These are phyloP conservation scores for Macrolepiota dolichaula DNA, from an alignment of 768 basidiomycete genomes.

Conservation along the genomic window DNA sequence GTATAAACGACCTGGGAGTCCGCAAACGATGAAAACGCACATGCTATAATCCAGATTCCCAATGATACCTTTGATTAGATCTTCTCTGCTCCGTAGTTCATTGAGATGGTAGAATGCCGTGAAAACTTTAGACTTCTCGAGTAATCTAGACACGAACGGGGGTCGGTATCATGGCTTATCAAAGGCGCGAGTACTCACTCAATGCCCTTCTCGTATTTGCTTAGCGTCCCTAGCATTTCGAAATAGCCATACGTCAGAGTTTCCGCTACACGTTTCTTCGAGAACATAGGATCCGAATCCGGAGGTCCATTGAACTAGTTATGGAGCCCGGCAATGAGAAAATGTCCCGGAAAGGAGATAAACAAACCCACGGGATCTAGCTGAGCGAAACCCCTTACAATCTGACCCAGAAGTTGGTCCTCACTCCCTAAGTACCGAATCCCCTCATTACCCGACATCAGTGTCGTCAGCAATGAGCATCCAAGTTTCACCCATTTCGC, in stretches of 20 bases:
- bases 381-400: slow-evolving; percentile 85
- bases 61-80: slow-evolving; percentile 87
- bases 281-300: slow-evolving; percentile 79
- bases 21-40: slow-evolving; percentile 40
- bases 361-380: slow-evolving; percentile 74
- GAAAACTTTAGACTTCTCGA: slow-evolving; percentile 91
- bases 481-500: slow-evolving; percentile 85
- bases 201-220: slow-evolving; percentile 84
- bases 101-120: slow-evolving; percentile 95
- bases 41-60: slow-evolving; percentile 89
- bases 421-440: slow-evolving; percentile 75
- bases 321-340: not conserved
- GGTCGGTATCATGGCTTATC: not conserved
- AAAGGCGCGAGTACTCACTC: slow-evolving; percentile 49
- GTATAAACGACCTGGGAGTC: slow-evolving; percentile 11
- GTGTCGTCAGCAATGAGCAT: slow-evolving; percentile 75
- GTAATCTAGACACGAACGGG: slow-evolving; percentile 48
- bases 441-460: slow-evolving; percentile 83
- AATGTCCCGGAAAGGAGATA: not conserved
- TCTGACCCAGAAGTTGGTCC: slow-evolving; percentile 81
- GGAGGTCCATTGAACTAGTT: slow-evolving; percentile 67
- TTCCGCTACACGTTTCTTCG: slow-evolving; percentile 74
- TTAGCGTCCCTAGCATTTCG: slow-evolving; percentile 91
- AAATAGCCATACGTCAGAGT: slow-evolving; percentile 91
- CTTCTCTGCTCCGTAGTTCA: slow-evolving; percentile 87